A percentile compares a stretch with the other conserved stretches of the same genome.
Conservation (phyloP, 805 yeast genomes). For the Ogataea allantospora region DNA sequence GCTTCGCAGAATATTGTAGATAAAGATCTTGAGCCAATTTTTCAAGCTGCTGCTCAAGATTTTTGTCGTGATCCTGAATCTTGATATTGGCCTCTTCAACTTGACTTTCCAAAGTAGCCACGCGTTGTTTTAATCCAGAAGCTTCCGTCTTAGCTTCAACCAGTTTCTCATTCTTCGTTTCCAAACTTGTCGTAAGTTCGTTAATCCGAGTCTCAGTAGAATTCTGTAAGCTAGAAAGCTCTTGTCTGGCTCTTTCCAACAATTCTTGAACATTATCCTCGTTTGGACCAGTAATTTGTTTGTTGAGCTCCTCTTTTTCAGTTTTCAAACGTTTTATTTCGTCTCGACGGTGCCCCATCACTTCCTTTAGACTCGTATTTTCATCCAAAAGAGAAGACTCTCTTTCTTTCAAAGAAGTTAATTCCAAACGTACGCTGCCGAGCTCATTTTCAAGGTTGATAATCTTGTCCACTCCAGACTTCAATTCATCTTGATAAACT, state of each 20-base stretch:
- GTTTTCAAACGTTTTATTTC: slow-evolving; percentile 11
- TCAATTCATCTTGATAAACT: slow-evolving; percentile 13
- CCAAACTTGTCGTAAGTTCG: slow-evolving; percentile 12
- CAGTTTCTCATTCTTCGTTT: slow-evolving; percentile 17
- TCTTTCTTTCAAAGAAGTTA: slow-evolving; percentile 11
- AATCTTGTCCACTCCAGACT: slow-evolving; percentile 9
- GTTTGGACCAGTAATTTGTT: slow-evolving; percentile 6
- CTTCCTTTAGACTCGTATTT: slow-evolving; percentile 9
- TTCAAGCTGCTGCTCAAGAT: slow-evolving; percentile 53
- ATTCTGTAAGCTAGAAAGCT: slow-evolving; percentile 7
- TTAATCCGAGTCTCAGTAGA: slow-evolving; percentile 10
- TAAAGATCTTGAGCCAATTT: slow-evolving; percentile 69
- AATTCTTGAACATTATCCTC: slow-evolving; percentile 11
- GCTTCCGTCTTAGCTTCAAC: slow-evolving; percentile 16
- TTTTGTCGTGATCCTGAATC: slow-evolving; percentile 41
- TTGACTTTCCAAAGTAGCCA: slow-evolving; percentile 20
- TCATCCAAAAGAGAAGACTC: slow-evolving; percentile 4
- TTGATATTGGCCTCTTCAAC: slow-evolving; percentile 22
- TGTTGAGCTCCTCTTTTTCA: slow-evolving; percentile 12
- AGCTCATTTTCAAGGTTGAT: slow-evolving; percentile 15
- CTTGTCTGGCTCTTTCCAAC: slow-evolving; percentile 12
- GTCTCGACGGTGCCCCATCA: slow-evolving; percentile 8
- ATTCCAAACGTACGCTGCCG: slow-evolving; percentile 5
- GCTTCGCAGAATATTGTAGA: slow-evolving; percentile 72
- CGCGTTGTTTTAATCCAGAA: slow-evolving; percentile 14